Conservation (phyloP, 2,329 filamentous ascomycete species). For the Colletotrichum salicis region DNA sequence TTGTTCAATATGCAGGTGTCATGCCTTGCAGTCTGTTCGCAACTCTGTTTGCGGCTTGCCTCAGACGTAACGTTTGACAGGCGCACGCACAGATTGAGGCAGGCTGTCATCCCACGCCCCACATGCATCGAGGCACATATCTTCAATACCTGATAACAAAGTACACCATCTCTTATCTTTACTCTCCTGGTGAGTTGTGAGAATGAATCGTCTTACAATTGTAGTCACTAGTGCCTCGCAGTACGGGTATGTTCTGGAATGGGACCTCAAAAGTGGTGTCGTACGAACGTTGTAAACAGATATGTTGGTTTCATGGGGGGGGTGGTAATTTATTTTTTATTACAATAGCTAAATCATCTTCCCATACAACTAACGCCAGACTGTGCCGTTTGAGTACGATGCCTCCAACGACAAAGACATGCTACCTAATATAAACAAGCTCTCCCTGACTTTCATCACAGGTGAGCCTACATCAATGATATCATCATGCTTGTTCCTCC, state of each 20-base stretch:
- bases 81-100: neutral
- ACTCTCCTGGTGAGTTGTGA: no score
- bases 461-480: conserved; percentile 8
- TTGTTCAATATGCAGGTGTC: neutral
- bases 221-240: no score
- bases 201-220: no score
- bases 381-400: conserved; percentile 3
- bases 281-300: neutral
- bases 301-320: neutral
- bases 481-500: conserved; percentile 18
- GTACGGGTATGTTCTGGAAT: no score
- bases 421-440: conserved; percentile 24
- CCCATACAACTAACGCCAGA: conserved; percentile 27
- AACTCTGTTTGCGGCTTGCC: neutral
- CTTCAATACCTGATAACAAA: neutral
- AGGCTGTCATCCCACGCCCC: neutral
- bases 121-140: neutral
- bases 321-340: neutral
- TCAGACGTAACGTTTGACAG: neutral
- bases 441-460: conserved; percentile 13
- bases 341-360: conserved; percentile 1
- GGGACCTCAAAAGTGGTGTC: no score
- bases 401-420: conserved; percentile 21
- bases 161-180: neutral
- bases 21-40: neutral